Evolutionary conservation across 345 rosid genomes (phyloP).

Genomic region (Erodium maritimum): DNA sequence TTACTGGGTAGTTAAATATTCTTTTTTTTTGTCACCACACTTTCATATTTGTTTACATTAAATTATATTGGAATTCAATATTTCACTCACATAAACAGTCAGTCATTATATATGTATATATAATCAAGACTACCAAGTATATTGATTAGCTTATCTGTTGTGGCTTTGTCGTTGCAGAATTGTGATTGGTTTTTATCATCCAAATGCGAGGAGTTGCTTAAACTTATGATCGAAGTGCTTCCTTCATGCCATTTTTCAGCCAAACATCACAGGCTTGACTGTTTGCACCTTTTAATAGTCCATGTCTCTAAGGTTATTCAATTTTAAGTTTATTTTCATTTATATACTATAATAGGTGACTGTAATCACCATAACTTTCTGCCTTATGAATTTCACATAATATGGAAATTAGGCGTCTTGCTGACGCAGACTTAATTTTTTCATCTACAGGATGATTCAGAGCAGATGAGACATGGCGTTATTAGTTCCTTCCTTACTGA

Average conservation of each 20-base stretch:
- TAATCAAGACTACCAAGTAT: not conserved
- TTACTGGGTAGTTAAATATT: too few relatives aligned
- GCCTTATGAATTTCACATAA: not conserved
- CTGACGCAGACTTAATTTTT: not conserved
- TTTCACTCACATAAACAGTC: too few relatives aligned
- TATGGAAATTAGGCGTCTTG: not conserved
- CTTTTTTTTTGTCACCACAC: not conserved
- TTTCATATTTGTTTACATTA: not conserved
- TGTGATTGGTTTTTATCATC: conserved; percentile 45
- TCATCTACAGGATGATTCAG: conserved; percentile 44
- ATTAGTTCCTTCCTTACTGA: conserved; percentile 75
- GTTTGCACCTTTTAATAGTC: conserved; percentile 64
- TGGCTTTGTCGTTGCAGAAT: conserved; percentile 27
- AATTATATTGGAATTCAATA: not conserved
- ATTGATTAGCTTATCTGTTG: not conserved
- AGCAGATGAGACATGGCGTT: conserved; percentile 35
- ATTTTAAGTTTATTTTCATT: not conserved
- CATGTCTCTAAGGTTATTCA: conserved; percentile 46
- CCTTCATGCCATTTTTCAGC: conserved; percentile 82
- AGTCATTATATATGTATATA: too few relatives aligned
- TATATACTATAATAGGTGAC: too few relatives aligned
- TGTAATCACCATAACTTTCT: too few relatives aligned
- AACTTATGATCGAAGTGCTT: conserved; percentile 57
- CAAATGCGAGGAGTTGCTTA: conserved; percentile 51
- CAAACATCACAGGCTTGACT: conserved; percentile 80